phyloP scores from a whole-genome alignment of 306 rosid species.

The Glycyrrhiza uralensis region DNA sequence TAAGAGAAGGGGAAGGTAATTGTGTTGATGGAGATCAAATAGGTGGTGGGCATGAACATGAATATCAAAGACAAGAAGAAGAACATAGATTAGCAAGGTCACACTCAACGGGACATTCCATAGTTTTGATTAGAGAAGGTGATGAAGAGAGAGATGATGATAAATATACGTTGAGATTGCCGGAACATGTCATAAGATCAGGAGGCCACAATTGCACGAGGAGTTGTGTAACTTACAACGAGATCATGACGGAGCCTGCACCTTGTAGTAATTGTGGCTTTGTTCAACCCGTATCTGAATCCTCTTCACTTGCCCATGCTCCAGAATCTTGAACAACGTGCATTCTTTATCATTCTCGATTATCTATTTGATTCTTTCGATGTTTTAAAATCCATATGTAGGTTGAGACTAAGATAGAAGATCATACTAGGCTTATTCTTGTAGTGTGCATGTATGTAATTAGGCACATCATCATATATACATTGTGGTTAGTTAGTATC shows the following conservation, averaged over 20 bases:
- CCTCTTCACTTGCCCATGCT: neutral
- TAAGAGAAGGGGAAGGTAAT: slow-evolving; percentile 28
- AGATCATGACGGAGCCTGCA: slow-evolving; percentile 29
- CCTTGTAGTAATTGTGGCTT: slow-evolving; percentile 37
- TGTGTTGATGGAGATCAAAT: slow-evolving; percentile 8
- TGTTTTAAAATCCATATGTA: neutral
- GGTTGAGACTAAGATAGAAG: neutral
- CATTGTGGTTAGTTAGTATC: neutral
- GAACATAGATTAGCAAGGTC: slow-evolving; percentile 41
- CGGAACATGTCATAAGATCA: slow-evolving; percentile 44
- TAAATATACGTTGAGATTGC: slow-evolving; percentile 52
- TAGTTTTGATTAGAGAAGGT: slow-evolving; percentile 33
- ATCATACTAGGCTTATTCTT: neutral
- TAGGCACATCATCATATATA: slow-evolving; percentile 1
- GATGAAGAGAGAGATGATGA: slow-evolving; percentile 16
- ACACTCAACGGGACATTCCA: slow-evolving; percentile 77
- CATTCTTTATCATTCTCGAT: neutral
- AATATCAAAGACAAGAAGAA: neutral
- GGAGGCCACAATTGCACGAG: slow-evolving; percentile 39
- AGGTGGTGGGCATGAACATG: neutral
- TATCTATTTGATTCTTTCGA: neutral
- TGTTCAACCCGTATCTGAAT: slow-evolving; percentile 11
- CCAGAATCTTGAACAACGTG: neutral
- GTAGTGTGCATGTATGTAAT: neutral
- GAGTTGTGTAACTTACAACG: slow-evolving; percentile 48